Percentiles rank a stretch among this genome's conserved stretches.
Evolutionary conservation across 2,329 filamentous ascomycete species (phyloP).

Genomic region (Sporothrix protearum): DNA sequence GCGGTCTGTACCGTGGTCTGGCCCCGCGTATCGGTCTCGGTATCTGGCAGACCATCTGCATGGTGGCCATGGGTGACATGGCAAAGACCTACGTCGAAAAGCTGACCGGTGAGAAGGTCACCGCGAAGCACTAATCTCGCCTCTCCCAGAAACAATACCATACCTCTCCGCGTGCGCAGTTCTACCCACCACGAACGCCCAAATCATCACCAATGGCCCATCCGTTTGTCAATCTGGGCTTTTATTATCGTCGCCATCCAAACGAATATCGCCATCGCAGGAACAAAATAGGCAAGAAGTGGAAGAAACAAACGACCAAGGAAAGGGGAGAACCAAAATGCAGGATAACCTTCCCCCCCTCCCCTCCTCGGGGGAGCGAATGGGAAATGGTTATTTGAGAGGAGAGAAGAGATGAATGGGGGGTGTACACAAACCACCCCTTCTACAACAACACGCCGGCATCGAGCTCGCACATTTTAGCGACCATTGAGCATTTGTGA

Average conservation of each 20-base stretch:
- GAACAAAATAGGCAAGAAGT: not conserved
- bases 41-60: slow-evolving; percentile 99
- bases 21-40: slow-evolving; percentile 89
- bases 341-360: too few relatives aligned
- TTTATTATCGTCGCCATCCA: not conserved
- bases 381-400: not conserved
- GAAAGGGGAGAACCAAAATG: not conserved
- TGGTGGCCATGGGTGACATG: slow-evolving; percentile 99
- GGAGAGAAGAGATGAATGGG: too few relatives aligned
- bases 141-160: not conserved
- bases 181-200: not conserved
- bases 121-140: slow-evolving; percentile 59
- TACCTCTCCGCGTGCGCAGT: not conserved
- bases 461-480: not conserved
- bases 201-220: not conserved
- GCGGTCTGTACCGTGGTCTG: slow-evolving; percentile 93
- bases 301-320: not conserved
- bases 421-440: not conserved
- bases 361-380: not conserved
- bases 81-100: slow-evolving; percentile 66
- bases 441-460: not conserved
- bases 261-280: not conserved
- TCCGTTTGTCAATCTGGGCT: not conserved
- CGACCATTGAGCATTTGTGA: not conserved
- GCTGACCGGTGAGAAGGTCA: slow-evolving; percentile 60